Evolutionary conservation across 139 green algal genomes (phyloP), one percentile per base, ranked within the genome.

Genomic region (Ulvella scutata): DNA sequence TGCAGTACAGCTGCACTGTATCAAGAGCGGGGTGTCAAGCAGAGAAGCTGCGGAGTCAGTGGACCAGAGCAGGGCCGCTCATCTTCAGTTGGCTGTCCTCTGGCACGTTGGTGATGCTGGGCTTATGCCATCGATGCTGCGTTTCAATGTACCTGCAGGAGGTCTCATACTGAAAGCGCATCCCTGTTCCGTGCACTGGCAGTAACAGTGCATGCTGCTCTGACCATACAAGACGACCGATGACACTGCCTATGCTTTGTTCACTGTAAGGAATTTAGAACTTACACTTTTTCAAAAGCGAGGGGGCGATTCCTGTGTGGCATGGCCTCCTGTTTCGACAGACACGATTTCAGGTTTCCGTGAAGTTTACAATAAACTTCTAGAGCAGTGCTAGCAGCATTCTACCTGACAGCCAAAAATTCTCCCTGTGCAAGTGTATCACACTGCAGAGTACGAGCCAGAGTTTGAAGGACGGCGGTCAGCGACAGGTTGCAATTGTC

Each of bases 101-200:
- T n/a, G n/a, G n/a, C 60, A 79, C 29, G 38, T 88, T 88, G 75
- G 85, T 90, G 2, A 88, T 38, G 9, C 38, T 67, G 7, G 85
- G 87, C 77, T 87, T 89, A 38, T 75, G 59, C 87, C 87, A 92
- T 37, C 77, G 77, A 78, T 92, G 87, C 38, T 84, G 79, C 4
- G 87, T 92, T 77, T 90, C 82, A n/a, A 92, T 80, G 21, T 83
- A 83, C 1, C 87, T 84, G 86, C 79, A 77, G 6, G 37, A 9
- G 13, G 3, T 4, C 37, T 3, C 4, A n/a, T 3, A 33, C 10
- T 7, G 39, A 75, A 73, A 3, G 26, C 10, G 51, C 31, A 4
- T 67, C 26, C 33, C 3, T 43, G 28, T 28, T 17, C 38, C 43
- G 10, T 3, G 31, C 35, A 26, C 33, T 73, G 28, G 4, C 34